Evolutionary conservation across 106 monocot genomes (phyloP).

Genomic region (Dendrobium catenatum): DNA sequence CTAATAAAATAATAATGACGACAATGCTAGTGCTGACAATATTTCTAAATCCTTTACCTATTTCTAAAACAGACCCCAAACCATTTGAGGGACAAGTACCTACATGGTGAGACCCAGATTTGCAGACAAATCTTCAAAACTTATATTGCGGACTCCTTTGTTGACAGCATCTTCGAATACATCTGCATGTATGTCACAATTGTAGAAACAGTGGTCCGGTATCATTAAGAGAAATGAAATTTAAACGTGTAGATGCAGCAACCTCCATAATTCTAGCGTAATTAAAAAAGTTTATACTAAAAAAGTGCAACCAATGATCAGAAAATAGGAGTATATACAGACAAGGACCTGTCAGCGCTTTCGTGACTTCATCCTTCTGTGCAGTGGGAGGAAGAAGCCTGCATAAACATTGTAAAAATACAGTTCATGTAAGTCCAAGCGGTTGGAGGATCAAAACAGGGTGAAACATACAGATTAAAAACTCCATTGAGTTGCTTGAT

Average conservation of each 20-base stretch:
- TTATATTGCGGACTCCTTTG: conserved; percentile 86
- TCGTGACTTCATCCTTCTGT: conserved; percentile 84
- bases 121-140: conserved; percentile 95
- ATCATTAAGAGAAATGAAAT: background rate
- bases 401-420: conserved; percentile 10
- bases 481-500: background rate
- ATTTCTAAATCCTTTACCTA: background rate
- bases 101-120: conserved; percentile 97
- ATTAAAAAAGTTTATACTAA: background rate
- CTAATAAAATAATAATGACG: background rate
- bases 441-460: background rate
- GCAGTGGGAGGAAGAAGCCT: conserved; percentile 93
- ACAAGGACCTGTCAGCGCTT: conserved; percentile 80
- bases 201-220: background rate
- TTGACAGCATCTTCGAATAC: conserved; percentile 94
- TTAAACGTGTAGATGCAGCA: background rate
- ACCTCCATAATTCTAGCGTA: background rate
- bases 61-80: background rate
- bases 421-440: conserved; percentile 7
- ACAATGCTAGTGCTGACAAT: background rate
- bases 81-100: conserved; percentile 9
- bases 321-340: background rate
- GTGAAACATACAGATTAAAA: background rate
- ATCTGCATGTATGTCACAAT: conserved; percentile 36
- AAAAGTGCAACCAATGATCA: background rate